phyloP scores from a whole-genome alignment of 345 rosid species.

The Ceriops decandra region DNA sequence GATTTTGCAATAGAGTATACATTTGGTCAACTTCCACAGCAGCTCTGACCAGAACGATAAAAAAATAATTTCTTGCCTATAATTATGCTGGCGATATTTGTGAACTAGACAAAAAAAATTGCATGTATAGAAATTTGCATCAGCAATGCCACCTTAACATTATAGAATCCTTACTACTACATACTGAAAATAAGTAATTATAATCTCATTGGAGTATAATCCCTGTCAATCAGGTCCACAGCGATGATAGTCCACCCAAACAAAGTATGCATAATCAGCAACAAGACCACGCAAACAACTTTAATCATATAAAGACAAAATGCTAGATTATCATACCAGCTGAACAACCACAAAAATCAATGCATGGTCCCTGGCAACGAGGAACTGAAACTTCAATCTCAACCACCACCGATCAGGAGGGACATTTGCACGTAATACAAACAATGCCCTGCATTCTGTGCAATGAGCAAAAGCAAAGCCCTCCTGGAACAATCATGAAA shows the following conservation, averaged over 20 bases:
- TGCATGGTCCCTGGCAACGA: conserved; percentile 94
- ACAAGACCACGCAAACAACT: conserved; percentile 4
- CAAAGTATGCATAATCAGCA: not conserved
- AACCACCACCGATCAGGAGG: conserved; percentile 99
- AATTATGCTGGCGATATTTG: no score
- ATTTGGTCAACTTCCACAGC: not conserved
- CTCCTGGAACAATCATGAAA: conserved; percentile 55
- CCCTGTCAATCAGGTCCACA: not conserved
- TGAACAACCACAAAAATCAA: conserved; percentile 89
- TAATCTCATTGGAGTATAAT: not conserved
- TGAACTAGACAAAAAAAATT: no score
- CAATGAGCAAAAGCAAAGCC: conserved; percentile 99
- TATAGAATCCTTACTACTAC: no score
- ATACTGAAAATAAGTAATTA: not conserved
- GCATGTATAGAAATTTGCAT: no score
- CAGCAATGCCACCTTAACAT: no score
- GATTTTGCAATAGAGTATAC: not conserved
- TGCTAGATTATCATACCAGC: conserved; percentile 52
- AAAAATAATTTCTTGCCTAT: no score
- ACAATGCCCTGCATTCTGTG: conserved; percentile 94
- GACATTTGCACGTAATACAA: conserved; percentile 86
- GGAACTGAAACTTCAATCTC: conserved; percentile 94
- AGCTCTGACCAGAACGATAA: not conserved
- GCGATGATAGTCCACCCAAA: not conserved
- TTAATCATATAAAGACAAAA: not conserved